Evolutionary conservation across 345 rosid species (phyloP).

Genomic region (Bretschneidera sinensis): DNA sequence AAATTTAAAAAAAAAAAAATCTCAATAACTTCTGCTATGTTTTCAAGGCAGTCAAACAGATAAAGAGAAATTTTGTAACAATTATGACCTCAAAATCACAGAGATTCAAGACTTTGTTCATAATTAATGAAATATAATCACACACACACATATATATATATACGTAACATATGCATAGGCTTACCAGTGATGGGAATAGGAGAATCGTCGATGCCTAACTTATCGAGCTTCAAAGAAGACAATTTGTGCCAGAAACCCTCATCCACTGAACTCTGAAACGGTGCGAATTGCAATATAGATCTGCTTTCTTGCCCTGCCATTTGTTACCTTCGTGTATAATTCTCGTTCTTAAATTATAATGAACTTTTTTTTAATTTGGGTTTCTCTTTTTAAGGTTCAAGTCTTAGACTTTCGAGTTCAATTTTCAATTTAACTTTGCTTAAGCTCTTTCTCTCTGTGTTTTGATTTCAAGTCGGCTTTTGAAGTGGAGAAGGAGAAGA

Average conservation of each 20-base stretch:
- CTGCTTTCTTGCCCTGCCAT: conserved; percentile 27
- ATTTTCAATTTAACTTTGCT: background rate
- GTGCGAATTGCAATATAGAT: conserved; percentile 66
- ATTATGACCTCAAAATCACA: background rate
- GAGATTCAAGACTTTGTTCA: background rate
- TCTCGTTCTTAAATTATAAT: too few species aligned
- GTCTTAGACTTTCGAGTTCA: too few species aligned
- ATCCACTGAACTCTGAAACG: conserved; percentile 71
- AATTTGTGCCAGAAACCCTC: conserved; percentile 95
- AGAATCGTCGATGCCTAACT: conserved; percentile 86
- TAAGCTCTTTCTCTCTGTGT: too few species aligned
- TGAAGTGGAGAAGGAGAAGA: too few species aligned
- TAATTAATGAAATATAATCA: conserved; percentile 16
- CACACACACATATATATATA: background rate
- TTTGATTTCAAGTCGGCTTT: too few species aligned
- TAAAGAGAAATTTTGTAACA: background rate
- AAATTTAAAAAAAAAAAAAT: too few species aligned
- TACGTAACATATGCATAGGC: background rate
- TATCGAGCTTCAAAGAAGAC: conserved; percentile 82
- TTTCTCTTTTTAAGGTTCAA: too few species aligned
- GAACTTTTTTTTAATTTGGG: too few species aligned
- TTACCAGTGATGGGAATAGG: conserved; percentile 75
- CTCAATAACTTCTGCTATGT: background rate
- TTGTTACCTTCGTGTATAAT: background rate
- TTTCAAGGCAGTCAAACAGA: background rate